Base-by-base conservation (phyloP, 495 filamentous ascomycete species). In the Talaromyces liani region DNA sequence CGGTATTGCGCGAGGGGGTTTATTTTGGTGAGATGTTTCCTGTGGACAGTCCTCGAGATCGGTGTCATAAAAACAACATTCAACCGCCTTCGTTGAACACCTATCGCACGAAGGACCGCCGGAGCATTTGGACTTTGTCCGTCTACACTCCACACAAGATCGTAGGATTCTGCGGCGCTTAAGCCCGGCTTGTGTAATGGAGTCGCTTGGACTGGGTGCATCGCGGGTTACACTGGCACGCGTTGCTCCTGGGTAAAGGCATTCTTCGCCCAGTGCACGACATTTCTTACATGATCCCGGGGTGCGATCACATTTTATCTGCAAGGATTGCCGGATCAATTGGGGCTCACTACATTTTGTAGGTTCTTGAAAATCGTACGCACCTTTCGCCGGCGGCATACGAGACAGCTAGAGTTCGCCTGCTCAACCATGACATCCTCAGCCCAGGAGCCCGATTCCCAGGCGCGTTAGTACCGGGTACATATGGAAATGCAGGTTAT, bases 301-400 rank as follows among this genome's bases (percentile, higher is more conserved):
- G 16, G 56, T 36, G 56, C 56, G 56, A 18, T 58, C 56, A 34
- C 56, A 58, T 18, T 58, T 58, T 18, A 58, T 58, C 56, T 58
- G 25, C 16, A n/a, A 33, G 2, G 16, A n/a, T 58, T 18, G 24
- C 55, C 12, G 14, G n/a, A 27, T 41, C 5, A 41, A 9, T 41
- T 24, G 22, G 22, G 1, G 22, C 22, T 24, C 22, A 24, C 22
- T 24, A 24, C 1, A 24, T 24, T 24, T 24, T 24, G 2, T 24
- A 24, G 22, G 22, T 24, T 24, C 22, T 24, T 24, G 22, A 24
- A 24, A 24, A 24, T 24, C 22, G 22, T 58, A 58, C 56, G 10
- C 27, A 58, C 56, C 56, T 58, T 58, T 18, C 56, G 56, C n/a
- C 56, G 56, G 8, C 56, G 56, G 29, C 56, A 58, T 29, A 58